Conservation (phyloP, 257 asterid species). For the Catharanthus roseus region DNA sequence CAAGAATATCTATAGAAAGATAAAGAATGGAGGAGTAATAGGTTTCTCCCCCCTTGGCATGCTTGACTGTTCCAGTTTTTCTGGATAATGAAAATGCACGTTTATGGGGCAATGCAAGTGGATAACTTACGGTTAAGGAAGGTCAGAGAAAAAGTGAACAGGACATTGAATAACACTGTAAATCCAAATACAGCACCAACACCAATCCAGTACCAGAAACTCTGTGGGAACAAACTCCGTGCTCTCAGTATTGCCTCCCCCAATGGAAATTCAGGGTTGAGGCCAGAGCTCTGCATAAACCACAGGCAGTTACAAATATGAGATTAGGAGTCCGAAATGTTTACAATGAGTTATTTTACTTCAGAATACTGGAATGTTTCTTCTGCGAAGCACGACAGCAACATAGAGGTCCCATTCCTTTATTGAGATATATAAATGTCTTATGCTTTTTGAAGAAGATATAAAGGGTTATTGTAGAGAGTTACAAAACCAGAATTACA, state of each 20-base stretch:
- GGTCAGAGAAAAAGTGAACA: constrained; percentile 68
- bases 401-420: not conserved
- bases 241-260: constrained; percentile 80
- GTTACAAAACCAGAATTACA: not conserved
- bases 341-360: not conserved
- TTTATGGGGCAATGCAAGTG: constrained; percentile 19
- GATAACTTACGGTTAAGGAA: constrained; percentile 70
- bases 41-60: constrained; percentile 4
- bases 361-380: not conserved
- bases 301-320: constrained; percentile 1
- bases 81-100: constrained; percentile 9
- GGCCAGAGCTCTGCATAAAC: constrained; percentile 52
- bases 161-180: constrained; percentile 66
- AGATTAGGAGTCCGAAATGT: not conserved
- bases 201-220: constrained; percentile 98
- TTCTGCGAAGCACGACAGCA: not conserved
- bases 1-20: not conserved
- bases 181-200: constrained; percentile 84
- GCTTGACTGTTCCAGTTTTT: constrained; percentile 10
- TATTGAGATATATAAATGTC: not conserved
- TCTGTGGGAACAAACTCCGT: constrained; percentile 71
- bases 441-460: not conserved
- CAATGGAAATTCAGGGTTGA: constrained; percentile 47
- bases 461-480: not conserved
- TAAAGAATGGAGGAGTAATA: not conserved